A percentile compares a stretch with the other conserved stretches of the same genome.
These are phyloP conservation scores for Fusarium decemcellulare DNA, from an alignment of 2,329 filamentous ascomycete genomes.

Conservation along the genomic window DNA sequence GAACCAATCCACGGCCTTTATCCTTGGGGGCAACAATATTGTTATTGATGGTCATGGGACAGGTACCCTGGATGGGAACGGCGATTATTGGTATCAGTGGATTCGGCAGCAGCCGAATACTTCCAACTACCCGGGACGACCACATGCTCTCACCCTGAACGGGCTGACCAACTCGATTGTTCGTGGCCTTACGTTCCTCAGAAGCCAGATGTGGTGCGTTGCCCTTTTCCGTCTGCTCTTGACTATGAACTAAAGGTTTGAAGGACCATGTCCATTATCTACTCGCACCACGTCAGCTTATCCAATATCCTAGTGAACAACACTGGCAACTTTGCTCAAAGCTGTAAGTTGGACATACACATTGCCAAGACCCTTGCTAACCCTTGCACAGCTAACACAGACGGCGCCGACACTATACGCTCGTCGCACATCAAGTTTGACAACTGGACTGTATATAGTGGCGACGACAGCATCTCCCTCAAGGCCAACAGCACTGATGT, in stretches of 20 bases:
- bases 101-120: constrained; percentile 58
- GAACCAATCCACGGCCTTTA: constrained; percentile 68
- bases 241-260: background rate
- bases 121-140: constrained; percentile 57
- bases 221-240: background rate
- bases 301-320: constrained; percentile 69
- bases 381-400: constrained; percentile 53
- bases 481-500: constrained; percentile 70
- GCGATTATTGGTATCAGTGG: constrained; percentile 72
- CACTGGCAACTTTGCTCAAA: constrained; percentile 52
- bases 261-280: constrained; percentile 64
- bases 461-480: constrained; percentile 60
- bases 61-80: constrained; percentile 72
- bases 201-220: constrained; percentile 70
- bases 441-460: constrained; percentile 59
- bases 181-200: constrained; percentile 64
- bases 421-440: constrained; percentile 66
- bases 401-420: constrained; percentile 66
- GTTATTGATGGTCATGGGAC: constrained; percentile 62
- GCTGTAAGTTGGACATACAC: background rate
- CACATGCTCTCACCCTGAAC: constrained; percentile 64
- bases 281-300: constrained; percentile 61
- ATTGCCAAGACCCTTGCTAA: background rate
- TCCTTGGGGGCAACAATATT: constrained; percentile 67
- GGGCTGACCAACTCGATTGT: constrained; percentile 64